These are phyloP conservation scores for Lagenidium sp. DNA, from an alignment of 352 stramenopile species.

Conservation along the genomic window DNA sequence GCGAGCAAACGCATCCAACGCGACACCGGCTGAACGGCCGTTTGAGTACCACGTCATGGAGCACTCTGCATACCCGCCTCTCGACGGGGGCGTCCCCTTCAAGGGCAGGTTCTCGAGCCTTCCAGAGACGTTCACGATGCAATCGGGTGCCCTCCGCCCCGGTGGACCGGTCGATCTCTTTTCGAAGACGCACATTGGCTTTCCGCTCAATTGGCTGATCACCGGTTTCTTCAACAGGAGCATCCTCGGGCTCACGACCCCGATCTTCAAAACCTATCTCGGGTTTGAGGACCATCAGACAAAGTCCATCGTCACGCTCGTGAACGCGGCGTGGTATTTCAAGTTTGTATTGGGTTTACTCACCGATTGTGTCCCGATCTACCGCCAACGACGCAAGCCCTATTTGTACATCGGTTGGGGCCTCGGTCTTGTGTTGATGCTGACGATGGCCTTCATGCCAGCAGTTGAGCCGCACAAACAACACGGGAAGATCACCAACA, in stretches of 20 bases:
- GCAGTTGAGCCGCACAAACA: background rate
- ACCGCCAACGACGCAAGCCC: slow-evolving; percentile 18
- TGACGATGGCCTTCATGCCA: slow-evolving; percentile 10
- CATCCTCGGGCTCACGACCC: slow-evolving; percentile 6
- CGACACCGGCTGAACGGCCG: too few relatives aligned
- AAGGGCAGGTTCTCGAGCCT: too few relatives aligned
- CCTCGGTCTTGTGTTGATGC: slow-evolving; percentile 8
- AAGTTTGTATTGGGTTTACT: slow-evolving; percentile 22
- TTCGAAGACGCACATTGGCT: slow-evolving; percentile 2
- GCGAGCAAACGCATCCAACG: too few relatives aligned
- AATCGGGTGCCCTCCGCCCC: slow-evolving; percentile 5
- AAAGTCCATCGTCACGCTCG: background rate
- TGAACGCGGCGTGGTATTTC: slow-evolving; percentile 11
- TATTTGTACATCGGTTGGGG: slow-evolving; percentile 21
- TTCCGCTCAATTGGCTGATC: slow-evolving; percentile 17
- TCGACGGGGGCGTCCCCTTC: too few relatives aligned
- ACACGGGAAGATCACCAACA: background rate
- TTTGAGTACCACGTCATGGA: too few relatives aligned
- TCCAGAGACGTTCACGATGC: slow-evolving; percentile 4
- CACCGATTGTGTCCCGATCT: slow-evolving; percentile 16
- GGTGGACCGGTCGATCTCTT: slow-evolving; percentile 2
- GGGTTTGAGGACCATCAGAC: slow-evolving; percentile 4
- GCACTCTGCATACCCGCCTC: too few relatives aligned
- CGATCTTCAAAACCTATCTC: slow-evolving; percentile 17
- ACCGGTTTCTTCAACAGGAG: slow-evolving; percentile 19